Evolutionary conservation across 208 protist species (phyloP).

Genomic region (Blastocrithidia nonstop): DNA sequence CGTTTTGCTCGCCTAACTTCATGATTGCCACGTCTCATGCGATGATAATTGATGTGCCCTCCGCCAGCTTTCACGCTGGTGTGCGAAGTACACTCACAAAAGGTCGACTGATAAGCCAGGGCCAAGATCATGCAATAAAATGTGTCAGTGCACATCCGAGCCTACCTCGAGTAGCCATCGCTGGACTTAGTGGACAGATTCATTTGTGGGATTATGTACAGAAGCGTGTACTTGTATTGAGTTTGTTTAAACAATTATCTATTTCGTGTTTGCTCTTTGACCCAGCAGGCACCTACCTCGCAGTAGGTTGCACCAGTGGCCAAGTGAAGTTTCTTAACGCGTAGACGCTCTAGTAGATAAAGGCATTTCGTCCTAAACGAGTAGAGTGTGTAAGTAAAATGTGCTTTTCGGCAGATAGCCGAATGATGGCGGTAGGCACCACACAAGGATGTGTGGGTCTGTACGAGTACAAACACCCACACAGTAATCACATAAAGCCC

Average conservation of each 20-base stretch:
- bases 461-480: conserved; percentile 56
- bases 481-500: conserved; percentile 21
- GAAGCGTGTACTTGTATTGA: conserved; percentile 51
- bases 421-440: conserved; percentile 68
- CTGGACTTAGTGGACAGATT: conserved; percentile 65
- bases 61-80: conserved; percentile 59
- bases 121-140: conserved; percentile 75
- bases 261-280: conserved; percentile 83
- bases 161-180: conserved; percentile 70
- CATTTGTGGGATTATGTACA: conserved; percentile 87
- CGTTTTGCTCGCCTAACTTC: conserved; percentile 78
- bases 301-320: conserved; percentile 87
- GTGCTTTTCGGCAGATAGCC: conserved; percentile 67
- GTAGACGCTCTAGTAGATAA: conserved; percentile 62
- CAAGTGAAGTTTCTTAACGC: conserved; percentile 84
- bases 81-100: conserved; percentile 24
- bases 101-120: conserved; percentile 77
- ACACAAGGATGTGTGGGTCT: conserved; percentile 74
- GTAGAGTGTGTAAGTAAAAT: conserved; percentile 53
- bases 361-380: conserved; percentile 58
- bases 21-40: conserved; percentile 83
- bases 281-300: conserved; percentile 61
- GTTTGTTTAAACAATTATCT: conserved; percentile 63
- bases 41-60: conserved; percentile 80
- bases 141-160: conserved; percentile 72